Conservation (phyloP, 1,284 basidiomycete species). For the Ceratobasidium sp. region DNA sequence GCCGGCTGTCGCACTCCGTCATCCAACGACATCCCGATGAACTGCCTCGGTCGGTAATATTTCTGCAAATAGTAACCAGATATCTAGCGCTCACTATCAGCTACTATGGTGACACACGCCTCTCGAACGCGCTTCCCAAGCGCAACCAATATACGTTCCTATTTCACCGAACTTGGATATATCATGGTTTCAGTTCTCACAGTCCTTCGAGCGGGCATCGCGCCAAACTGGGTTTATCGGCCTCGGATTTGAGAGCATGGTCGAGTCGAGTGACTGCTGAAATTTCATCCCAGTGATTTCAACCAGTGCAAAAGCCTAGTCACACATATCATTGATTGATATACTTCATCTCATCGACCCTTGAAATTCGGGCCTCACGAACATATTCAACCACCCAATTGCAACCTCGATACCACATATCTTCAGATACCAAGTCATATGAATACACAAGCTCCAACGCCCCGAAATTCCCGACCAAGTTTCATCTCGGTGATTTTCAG, state of each 20-base stretch:
- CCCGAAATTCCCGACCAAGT: neutral
- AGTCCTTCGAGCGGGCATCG: neutral
- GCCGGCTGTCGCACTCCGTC: neutral
- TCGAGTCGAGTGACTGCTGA: neutral
- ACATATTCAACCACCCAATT: neutral
- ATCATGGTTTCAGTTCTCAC: neutral
- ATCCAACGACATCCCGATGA: neutral
- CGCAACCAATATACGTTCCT: neutral
- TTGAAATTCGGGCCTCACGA: neutral
- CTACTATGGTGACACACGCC: constrained; percentile 9
- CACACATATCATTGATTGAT: neutral
- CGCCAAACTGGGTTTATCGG: neutral
- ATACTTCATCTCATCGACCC: neutral
- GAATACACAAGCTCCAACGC: neutral
- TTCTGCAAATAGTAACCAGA: neutral
- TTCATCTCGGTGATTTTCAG: neutral
- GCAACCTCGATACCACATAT: neutral
- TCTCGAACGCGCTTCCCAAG: constrained; percentile 4
- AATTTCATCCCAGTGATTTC: neutral
- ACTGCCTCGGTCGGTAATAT: neutral
- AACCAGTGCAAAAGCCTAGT: neutral
- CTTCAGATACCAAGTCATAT: neutral
- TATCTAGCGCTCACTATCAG: constrained; percentile 16
- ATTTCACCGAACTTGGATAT: neutral
- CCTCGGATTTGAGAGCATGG: neutral